Evolutionary conservation across 176 grass and related monocot genomes (phyloP), one percentile per base, ranked within the genome.

Genomic region (Lolium perenne): DNA sequence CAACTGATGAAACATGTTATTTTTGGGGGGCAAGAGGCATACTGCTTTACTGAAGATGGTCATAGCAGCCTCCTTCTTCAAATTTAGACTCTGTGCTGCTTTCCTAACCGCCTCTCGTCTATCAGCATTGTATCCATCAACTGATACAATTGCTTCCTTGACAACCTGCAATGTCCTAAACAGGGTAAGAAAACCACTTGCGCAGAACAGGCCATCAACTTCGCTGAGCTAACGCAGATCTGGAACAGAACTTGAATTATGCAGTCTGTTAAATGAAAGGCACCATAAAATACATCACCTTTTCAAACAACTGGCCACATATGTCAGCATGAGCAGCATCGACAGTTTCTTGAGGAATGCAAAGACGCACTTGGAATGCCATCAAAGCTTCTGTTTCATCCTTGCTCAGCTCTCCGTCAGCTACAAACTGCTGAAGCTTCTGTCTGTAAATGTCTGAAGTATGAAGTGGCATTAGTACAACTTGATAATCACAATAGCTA

Each of bases 371-470:
- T 94, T 95, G 92, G 77, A 91, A 94, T 84, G 94, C 88, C 82
- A 88, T 91, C 88, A 99, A 85, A 74, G 88, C 86, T 78, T 94
- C 88, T 11, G 89, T 92, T 83, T 96, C 94, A 35, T 94, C 97
- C 79, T 99, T 92, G 80, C 85, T 94, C 92, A 99, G 74, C 71
- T 94, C 94, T 77, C 93, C 91, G 47, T 94, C 88, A 61, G 87
- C 82, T 91, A 99, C 90, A 46, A 94, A 94, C 88, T 94, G 94
- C 79, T 94, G 88, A 88, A 99, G 97, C 90, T 99, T 99, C 83
- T 96, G 94, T 80, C 90, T 94, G 87, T 99, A 99, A 86, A 99
- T 99, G 77, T 99, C 97, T 99, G 88, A 68, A 78, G 72, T 78
- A 88, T 57, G 60, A 91, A 86, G 68, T 32, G 15, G 76, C 54